Evolutionary conservation across 1,284 basidiomycete species (phyloP), one percentile per base, ranked within the genome.

Genomic region (Cryptococcus wingfieldii): DNA sequence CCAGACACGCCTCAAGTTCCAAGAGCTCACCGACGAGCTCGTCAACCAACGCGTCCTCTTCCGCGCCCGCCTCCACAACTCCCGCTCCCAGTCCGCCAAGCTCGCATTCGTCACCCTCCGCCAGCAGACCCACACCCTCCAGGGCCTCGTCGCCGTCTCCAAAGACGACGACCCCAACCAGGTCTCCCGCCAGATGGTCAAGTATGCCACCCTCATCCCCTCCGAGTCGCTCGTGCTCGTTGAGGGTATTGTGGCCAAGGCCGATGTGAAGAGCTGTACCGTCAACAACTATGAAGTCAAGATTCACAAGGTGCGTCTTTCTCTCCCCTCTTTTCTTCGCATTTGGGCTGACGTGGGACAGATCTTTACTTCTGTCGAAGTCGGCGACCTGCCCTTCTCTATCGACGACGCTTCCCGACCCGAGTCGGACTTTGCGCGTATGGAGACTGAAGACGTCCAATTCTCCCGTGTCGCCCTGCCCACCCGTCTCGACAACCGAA

Each of bases 171-270:
- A 88, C 38, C 84, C 86, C 23, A 88, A 86, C 57, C 87, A 87
- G 65, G 83, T 98, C 16, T 97, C 92, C 62, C 96, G 94, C 77
- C 93, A 96, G 76, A 98, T 99, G 96, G 84, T 92, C 54, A 98
- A 95, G 78, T 98, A 89, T 87, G 85, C 88, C 16, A 85, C 86
- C 19, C 74, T 83, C 41, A 80, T 98, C 50, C 80, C 86, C 38
- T 82, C 85, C 62, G 96, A 99, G 79, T 90, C 89, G 56, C 93
- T 99, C 65, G 89, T 98, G 9, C 84, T 93, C 37, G 88, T 97
- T 9, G 87, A 96, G 78, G 86, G 85, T 44, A 76, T 83, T 55
- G 88, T 95, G 43, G 86, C 87, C 73, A 87, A 87, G 70, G 85
- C 90, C n/a, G 85, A 84, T 28, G 88, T 98, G 79, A 95, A 95